Evolutionary conservation across 2,329 filamentous ascomycete genomes (phyloP), one percentile per base, ranked within the genome.

Genomic region (Sordariomycetes sp.): DNA sequence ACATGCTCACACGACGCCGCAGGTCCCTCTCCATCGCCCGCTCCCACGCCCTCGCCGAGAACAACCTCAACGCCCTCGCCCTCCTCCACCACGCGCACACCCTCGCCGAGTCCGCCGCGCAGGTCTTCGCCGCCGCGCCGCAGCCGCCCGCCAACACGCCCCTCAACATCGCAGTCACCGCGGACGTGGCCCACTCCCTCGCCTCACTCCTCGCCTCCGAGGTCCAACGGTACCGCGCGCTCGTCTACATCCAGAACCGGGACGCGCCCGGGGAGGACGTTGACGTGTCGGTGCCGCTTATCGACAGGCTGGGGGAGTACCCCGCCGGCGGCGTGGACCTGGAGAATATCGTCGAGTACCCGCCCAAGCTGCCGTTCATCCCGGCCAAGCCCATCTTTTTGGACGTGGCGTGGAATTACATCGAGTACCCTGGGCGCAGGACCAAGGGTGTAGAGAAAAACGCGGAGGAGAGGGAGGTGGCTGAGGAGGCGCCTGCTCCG

Each of bases 391-490:
- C 94, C 32, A 78, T 97, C 36, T 97, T 97, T 76, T 82, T 97
- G 59, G 94, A 99, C 67, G 86, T 96, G 8, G 94, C 94, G 10
- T 99, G 90, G 88, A 97, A 97, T 68, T 97, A 96, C 68, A 91
- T 99, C 61, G 84, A 90, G 54, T 99, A 99, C 67, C 90, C 91
- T 0, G 84, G 84, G 36, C 82, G 55, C 28, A 36, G 59, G 6
- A 62, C 62, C 8, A 61, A 63, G 25, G 61, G 62, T 35, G 59
- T 64, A 34, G 67, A 68, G 32, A 60, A 64, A 4, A 62, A 67
- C n/a, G 50, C 51, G 13, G 62, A 62, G 3, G 63, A 66, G 45
- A 59, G 62, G 10, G 61, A 65, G 51, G 58, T 64, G 50, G 69
- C 67, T 55, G 60, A 65, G 61, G 69, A 76, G 13, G 61, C 60